Evolutionary conservation across 1,284 basidiomycete species (phyloP).

Genomic region (Fomitopsis schrenkii): DNA sequence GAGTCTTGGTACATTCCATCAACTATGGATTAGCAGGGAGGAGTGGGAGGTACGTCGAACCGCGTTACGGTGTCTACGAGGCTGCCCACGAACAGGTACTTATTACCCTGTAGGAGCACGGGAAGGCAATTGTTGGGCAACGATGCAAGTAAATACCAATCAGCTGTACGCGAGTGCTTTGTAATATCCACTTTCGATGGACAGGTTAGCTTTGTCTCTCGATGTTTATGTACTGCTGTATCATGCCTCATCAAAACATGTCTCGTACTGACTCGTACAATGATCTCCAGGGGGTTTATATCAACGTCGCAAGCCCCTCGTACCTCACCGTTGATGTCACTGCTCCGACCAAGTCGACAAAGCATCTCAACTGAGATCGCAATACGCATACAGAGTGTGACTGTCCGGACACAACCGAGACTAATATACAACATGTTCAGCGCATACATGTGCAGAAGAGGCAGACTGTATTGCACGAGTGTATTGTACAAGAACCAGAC

Average conservation of each 20-base stretch:
- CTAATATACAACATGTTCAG: too few species aligned
- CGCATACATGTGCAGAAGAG: neutral
- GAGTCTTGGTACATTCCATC: slow-evolving; percentile 94
- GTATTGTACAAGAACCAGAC: slow-evolving; percentile 22
- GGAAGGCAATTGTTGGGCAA: slow-evolving; percentile 71
- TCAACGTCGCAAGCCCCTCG: too few species aligned
- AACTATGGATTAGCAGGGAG: slow-evolving; percentile 90
- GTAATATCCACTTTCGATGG: neutral
- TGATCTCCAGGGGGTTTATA: neutral
- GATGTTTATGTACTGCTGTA: neutral
- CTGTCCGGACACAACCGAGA: neutral
- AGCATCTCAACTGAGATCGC: neutral
- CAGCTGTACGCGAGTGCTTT: neutral
- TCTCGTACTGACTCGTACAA: slow-evolving; percentile 4
- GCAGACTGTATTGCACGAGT: slow-evolving; percentile 10
- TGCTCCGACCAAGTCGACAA: neutral
- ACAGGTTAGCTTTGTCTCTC: neutral
- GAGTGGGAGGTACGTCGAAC: slow-evolving; percentile 74
- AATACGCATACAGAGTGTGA: neutral
- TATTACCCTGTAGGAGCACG: slow-evolving; percentile 56
- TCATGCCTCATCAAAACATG: neutral
- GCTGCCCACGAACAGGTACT: neutral
- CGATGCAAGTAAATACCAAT: slow-evolving; percentile 59
- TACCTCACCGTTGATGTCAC: neutral
- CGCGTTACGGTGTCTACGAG: neutral